Percentiles rank a stretch among this genome's conserved stretches.
Evolutionary conservation across 2,329 filamentous ascomycete species (phyloP).

Genomic region (Aspergillus sp.): DNA sequence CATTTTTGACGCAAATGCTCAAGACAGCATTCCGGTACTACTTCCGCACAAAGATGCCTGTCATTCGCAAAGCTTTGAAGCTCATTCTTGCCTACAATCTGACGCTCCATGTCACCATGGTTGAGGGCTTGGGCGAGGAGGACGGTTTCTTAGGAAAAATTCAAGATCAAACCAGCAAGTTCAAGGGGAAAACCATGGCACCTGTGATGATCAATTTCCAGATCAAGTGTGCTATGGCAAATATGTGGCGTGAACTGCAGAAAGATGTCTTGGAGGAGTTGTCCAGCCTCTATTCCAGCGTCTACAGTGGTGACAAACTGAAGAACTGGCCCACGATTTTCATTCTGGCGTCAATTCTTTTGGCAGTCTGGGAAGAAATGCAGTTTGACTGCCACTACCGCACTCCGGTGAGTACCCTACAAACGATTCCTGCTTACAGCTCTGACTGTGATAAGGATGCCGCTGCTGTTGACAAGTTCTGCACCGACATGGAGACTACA

Average conservation of each 20-base stretch:
- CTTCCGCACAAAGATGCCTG: slow-evolving; percentile 80
- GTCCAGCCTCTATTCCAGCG: slow-evolving; percentile 90
- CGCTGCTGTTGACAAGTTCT: slow-evolving; percentile 88
- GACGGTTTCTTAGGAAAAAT: slow-evolving; percentile 80
- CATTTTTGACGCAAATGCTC: slow-evolving; percentile 92
- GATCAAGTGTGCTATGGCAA: slow-evolving; percentile 94
- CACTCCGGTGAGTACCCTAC: slow-evolving; percentile 61
- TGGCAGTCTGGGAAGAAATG: slow-evolving; percentile 98
- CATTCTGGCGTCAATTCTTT: slow-evolving; percentile 89
- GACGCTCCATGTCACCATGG: slow-evolving; percentile 91
- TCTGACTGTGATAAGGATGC: slow-evolving; percentile 58
- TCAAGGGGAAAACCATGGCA: slow-evolving; percentile 85
- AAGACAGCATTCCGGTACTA: slow-evolving; percentile 96
- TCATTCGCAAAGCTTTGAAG: slow-evolving; percentile 94
- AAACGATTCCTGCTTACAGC: not conserved
- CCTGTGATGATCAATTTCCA: slow-evolving; percentile 99
- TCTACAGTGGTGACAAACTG: slow-evolving; percentile 94
- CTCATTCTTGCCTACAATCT: slow-evolving; percentile 95
- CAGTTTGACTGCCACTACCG: slow-evolving; percentile 98
- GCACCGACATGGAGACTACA: slow-evolving; percentile 92
- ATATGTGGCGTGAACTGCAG: slow-evolving; percentile 97
- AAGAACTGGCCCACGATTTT: slow-evolving; percentile 99
- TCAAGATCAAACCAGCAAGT: slow-evolving; percentile 82
- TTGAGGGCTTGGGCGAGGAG: slow-evolving; percentile 85
- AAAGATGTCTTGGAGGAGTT: slow-evolving; percentile 96